phyloP scores from a whole-genome alignment of 805 yeast genomes.

The Teunomyces barrocoloradensis region DNA sequence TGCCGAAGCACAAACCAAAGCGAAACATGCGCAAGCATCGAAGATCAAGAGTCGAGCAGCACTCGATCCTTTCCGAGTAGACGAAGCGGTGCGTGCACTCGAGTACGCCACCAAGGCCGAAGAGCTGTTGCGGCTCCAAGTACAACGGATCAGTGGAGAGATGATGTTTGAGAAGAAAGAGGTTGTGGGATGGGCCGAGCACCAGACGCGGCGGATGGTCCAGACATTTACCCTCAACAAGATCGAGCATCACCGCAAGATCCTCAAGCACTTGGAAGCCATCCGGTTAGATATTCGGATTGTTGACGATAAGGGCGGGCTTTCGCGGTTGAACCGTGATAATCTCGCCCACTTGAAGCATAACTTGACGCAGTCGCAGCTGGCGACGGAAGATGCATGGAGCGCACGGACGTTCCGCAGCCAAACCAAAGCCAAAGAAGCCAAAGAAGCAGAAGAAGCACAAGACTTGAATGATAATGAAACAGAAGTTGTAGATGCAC shows the following conservation, averaged over 20 bases:
- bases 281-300: slow-evolving; percentile 69
- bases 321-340: slow-evolving; percentile 80
- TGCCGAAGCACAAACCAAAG: slow-evolving; percentile 72
- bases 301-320: slow-evolving; percentile 75
- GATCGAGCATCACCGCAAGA: slow-evolving; percentile 84
- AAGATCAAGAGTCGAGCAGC: slow-evolving; percentile 69
- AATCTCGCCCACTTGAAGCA: slow-evolving; percentile 46
- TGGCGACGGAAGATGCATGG: slow-evolving; percentile 44
- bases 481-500: slow-evolving; percentile 57
- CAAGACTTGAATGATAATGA: slow-evolving; percentile 1
- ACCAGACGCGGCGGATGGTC: slow-evolving; percentile 51
- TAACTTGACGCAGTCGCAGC: slow-evolving; percentile 42
- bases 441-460: slow-evolving; percentile 15
- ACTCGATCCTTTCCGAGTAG: slow-evolving; percentile 83
- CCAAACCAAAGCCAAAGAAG: slow-evolving; percentile 21
- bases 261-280: slow-evolving; percentile 68
- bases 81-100: slow-evolving; percentile 78
- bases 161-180: slow-evolving; percentile 72
- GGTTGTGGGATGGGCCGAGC: slow-evolving; percentile 57
- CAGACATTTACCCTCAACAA: slow-evolving; percentile 62
- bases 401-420: slow-evolving; percentile 40
- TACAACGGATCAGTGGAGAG: slow-evolving; percentile 79
- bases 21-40: slow-evolving; percentile 68
- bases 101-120: slow-evolving; percentile 78
- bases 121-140: slow-evolving; percentile 70